Evolutionary conservation across 768 basidiomycete genomes (phyloP), one percentile per base, ranked within the genome.

Genomic region (Ramaria rubella): DNA sequence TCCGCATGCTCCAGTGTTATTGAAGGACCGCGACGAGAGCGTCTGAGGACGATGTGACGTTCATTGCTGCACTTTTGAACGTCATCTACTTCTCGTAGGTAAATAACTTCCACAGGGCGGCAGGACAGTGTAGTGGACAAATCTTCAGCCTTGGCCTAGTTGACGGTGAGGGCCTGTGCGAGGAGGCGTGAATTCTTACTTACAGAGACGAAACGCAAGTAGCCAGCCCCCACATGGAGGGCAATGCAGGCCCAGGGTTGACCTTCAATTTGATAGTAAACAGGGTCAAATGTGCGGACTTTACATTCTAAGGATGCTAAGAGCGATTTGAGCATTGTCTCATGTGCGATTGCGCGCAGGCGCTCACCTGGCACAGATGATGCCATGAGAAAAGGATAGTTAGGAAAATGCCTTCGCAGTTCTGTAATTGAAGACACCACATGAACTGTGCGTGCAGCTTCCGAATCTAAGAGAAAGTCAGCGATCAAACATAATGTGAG

Each of bases 51-150:
- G 46, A 56, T 8, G 15, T 33, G 23, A 7, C 31, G 15, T 11
- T 49, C 44, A 6, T 54, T 38, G 27, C 11, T n/a, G 23, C 92
- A 82, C 44, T 87, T 88, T 70, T 91, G 89, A 1, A 90, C 81
- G 62, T 96, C 93, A 70, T 90, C 91, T 60, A 96, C 79, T 58
- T 94, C 92, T 3, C 78, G 70, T 21, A 94, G 70, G 5, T 82
- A 78, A 51, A 94, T 84, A 52, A 94, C 81, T 63, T 96, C 93
- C 1, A 86, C 87, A 2, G 87, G 82, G 72, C 2, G 85, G 79
- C 3, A 85, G 85, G 48, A 1, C 19, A 42, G 38, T 24, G 2
- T 19, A 9, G 24, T 9, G 34, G 21, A 48, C 7, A 54, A 24
- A n/a, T 54, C 43, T 21, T 42, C 21, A 15, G 51, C 23, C 33